These are phyloP conservation scores for Coemansia sp. DNA, from an alignment of 192 early-diverging fungal species.

Conservation along the genomic window DNA sequence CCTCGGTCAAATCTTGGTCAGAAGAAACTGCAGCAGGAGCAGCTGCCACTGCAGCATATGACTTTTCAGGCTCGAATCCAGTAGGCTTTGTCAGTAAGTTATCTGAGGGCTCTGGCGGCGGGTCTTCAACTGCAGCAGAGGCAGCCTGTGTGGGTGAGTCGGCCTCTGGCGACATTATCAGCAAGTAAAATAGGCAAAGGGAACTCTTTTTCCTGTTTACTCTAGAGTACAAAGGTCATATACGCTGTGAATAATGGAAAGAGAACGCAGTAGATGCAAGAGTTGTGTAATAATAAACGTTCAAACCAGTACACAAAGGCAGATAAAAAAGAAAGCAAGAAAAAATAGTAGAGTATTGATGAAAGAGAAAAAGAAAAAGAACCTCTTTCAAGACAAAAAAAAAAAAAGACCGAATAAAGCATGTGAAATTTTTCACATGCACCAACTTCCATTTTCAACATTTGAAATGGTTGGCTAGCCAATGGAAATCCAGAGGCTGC, in stretches of 20 bases:
- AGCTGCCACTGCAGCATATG: slow-evolving; percentile 19
- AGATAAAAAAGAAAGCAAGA: not conserved
- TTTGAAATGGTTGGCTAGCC: not conserved
- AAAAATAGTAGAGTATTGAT: not conserved
- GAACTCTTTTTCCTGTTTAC: not conserved
- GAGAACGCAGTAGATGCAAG: not conserved
- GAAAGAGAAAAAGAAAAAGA: not conserved
- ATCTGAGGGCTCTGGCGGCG: not conserved
- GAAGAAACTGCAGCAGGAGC: no score
- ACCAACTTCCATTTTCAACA: not conserved
- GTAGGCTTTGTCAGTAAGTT: not conserved
- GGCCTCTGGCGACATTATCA: slow-evolving; percentile 4
- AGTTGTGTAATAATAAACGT: not conserved
- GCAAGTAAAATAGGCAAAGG: not conserved
- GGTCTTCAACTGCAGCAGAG: not conserved
- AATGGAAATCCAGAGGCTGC: not conserved
- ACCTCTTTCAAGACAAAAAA: not conserved
- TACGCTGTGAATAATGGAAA: not conserved
- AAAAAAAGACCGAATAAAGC: not conserved
- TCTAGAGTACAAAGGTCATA: not conserved
- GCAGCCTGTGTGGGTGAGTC: not conserved
- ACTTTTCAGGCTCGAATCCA: not conserved
- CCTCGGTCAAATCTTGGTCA: not conserved
- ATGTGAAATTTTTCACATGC: slow-evolving; percentile 1
- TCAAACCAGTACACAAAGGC: not conserved